Base-by-base conservation (phyloP, 495 filamentous ascomycete species). In the Daldinia loculata region DNA sequence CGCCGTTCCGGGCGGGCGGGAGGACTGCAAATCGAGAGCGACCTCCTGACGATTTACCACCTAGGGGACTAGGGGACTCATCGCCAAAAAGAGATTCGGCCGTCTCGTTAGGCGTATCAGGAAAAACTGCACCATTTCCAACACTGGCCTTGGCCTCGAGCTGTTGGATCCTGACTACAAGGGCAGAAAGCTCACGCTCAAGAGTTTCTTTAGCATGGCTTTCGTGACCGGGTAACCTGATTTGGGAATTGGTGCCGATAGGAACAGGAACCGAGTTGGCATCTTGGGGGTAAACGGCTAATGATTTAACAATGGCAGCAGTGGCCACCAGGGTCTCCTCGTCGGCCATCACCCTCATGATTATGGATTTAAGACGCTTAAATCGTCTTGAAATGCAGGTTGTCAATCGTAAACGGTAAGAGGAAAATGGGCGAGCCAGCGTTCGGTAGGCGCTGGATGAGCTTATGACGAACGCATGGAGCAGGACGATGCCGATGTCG, bases 111-210 rank as follows among this genome's bases (percentile, higher is more conserved):
- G 90, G 88, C 29, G 88, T 89, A 75, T 88, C 88, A 61, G 89
- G 89, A 66, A 89, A 85, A 41, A 80, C 80, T 66, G 87, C 84
- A 34, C 82, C 78, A 67, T 82, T 84, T 61, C 85, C 78, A 76
- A 84, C 85, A 66, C 69, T 86, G 76, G 89, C 87, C 80, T 88
- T 86, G 67, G 82, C 84, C 81, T 93, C 91, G 61, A 95, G 84
- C 63, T 85, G 85, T 70, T 91, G 88, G 57, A 95, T 83, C 51
- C 92, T 82, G 63, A 86, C 82, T 56, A 88, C 84, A 62, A 95
- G 84, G 60, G 89, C 87, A 60, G 88, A 86, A 56, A 95, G 85
- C 76, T 93, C 92, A 63, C 82, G 82, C 79, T 93, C 91, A 53
- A 95, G 85, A 51, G 84, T 83, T 66, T 82, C 80, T 80, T 95